Percentiles rank a stretch among this genome's conserved stretches.
Conservation (phyloP, 768 basidiomycete species). For the Lactarius evosmus region DNA sequence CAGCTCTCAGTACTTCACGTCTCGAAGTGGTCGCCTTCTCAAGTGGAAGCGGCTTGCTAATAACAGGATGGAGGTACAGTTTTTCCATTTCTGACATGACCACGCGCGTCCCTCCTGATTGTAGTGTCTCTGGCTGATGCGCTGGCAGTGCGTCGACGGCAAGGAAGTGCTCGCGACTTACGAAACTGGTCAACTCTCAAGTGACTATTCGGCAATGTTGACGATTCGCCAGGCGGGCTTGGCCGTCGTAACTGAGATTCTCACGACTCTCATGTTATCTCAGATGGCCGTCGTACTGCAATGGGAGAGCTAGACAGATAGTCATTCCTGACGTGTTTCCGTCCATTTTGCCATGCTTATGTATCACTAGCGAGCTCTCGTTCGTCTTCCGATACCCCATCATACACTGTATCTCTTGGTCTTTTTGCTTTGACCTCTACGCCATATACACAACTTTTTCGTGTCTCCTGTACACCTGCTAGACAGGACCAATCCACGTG, state of each 20-base stretch:
- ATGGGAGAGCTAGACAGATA: conserved; percentile 40
- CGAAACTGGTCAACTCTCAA: conserved; percentile 57
- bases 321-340: not conserved
- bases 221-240: conserved; percentile 58
- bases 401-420: conserved; percentile 10
- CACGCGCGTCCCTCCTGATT: conserved; percentile 2
- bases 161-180: conserved; percentile 58
- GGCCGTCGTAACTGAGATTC: conserved; percentile 66
- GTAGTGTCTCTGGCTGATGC: not conserved
- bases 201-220: conserved; percentile 57
- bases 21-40: conserved; percentile 63
- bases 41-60: conserved; percentile 65
- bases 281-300: conserved; percentile 60
- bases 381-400: not conserved
- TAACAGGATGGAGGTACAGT: conserved; percentile 65
- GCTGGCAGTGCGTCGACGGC: conserved; percentile 55
- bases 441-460: not conserved
- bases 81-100: not conserved
- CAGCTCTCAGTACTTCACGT: conserved; percentile 73
- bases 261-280: conserved; percentile 72
- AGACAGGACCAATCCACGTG: not conserved
- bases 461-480: not conserved
- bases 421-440: not conserved
- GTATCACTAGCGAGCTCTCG: conserved; percentile 17
- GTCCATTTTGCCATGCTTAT: not conserved